These are phyloP conservation scores for Apiospora hydei DNA, from an alignment of 2,329 filamentous ascomycete species.

Conservation along the genomic window DNA sequence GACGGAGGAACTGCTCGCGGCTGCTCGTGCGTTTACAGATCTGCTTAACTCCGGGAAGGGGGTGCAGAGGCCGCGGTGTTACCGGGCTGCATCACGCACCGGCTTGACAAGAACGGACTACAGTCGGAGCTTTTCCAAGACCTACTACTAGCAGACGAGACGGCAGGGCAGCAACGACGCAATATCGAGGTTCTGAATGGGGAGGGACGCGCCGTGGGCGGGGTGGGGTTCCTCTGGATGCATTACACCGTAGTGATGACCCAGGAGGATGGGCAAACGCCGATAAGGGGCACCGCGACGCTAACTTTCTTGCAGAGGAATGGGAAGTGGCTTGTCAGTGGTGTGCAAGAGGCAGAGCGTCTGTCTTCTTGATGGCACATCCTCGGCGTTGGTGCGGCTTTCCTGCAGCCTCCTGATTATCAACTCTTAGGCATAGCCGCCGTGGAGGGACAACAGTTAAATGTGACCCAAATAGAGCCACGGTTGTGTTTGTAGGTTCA, in stretches of 20 bases:
- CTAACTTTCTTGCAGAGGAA: background rate
- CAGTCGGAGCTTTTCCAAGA: background rate
- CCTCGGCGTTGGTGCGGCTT: background rate
- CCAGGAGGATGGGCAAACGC: background rate
- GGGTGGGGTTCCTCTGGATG: constrained; percentile 6
- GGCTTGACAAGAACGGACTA: background rate
- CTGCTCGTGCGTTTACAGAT: background rate
- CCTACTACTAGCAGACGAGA: background rate
- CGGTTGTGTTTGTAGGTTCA: no score
- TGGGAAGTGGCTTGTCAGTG: constrained; percentile 3
- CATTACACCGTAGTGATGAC: background rate
- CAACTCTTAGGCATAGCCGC: background rate
- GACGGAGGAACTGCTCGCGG: background rate
- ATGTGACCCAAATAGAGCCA: no score
- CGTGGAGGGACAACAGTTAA: no score
- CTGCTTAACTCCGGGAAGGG: background rate
- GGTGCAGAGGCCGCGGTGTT: background rate
- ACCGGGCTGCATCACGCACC: background rate
- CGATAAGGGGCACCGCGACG: background rate
- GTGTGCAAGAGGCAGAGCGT: background rate
- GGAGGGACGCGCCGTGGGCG: background rate
- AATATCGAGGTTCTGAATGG: background rate
- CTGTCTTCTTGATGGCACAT: background rate
- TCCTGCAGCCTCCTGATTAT: background rate
- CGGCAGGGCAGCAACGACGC: background rate